Evolutionary conservation across 345 rosid genomes (phyloP), one percentile per base, ranked within the genome.

Genomic region (Hibiscus tridactylites): DNA sequence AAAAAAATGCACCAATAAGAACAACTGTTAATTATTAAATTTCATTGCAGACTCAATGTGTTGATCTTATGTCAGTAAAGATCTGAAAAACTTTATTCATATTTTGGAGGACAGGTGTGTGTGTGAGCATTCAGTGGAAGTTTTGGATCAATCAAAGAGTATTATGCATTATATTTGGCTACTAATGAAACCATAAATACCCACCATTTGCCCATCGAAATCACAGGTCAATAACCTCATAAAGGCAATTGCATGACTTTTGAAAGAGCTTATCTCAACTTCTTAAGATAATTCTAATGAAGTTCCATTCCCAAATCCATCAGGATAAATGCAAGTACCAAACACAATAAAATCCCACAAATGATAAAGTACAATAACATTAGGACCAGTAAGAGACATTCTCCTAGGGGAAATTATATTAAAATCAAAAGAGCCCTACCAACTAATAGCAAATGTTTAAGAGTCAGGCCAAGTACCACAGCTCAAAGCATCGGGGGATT

Each of bases 341-440:
- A 60, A 39, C 64, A 29, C 64, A 60, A 60, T 60, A 29, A 60
- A 61, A 61, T 31, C 11, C 65, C 65, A 61, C 42, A 31, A 61
- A 61, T 61, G 65, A 31, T 31, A 16, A 29, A 61, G 21, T 31
- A 31, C 44, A 61, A 15, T 60, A 42, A 29, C 33, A 21, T 15
- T 57, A 61, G 4, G 42, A 61, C 19, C 65, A 31, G 19, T 31
- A 17, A 31, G 39, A 60, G 42, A 61, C n/a, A 26, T 61, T 29
- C 19, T 13, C 10, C 44, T 2, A 61, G 65, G 21, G 31, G 11
- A 1, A 61, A 13, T 15, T 13, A 61, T 13, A 1, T 61, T 61
- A 15, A 61, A 29, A 61, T 31, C 65, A 31, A 61, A 61, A 29
- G 17, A 61, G 15, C 2, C 21, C 13, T 8, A 8, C 62, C 62